Percentiles rank a stretch among this genome's conserved stretches.
These are phyloP conservation scores for Lindgomyces ingoldianus DNA, from an alignment of 495 filamentous ascomycete genomes.

Conservation along the genomic window DNA sequence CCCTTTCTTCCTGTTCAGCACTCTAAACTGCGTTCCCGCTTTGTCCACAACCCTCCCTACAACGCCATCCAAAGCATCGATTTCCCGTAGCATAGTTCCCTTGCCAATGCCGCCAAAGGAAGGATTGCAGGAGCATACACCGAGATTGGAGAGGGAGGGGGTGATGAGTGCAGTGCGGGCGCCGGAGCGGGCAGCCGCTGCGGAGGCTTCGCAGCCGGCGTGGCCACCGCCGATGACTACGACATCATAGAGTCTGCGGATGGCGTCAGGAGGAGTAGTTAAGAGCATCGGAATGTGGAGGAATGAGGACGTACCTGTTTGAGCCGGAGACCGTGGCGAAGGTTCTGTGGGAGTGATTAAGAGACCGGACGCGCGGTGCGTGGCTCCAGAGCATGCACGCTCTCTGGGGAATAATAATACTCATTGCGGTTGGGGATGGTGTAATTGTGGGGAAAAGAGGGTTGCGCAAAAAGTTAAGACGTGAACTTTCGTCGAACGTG, in stretches of 20 bases:
- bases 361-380: conserved; percentile 47
- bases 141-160: conserved; percentile 81
- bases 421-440: conserved; percentile 17
- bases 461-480: conserved; percentile 18
- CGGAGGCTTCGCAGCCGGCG: conserved; percentile 90
- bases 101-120: conserved; percentile 99
- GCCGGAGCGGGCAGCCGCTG: conserved; percentile 87
- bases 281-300: neutral
- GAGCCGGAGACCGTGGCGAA: conserved; percentile 44
- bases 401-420: conserved; percentile 22
- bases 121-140: conserved; percentile 96
- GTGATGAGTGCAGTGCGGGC: conserved; percentile 90
- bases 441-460: neutral
- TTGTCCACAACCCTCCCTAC: conserved; percentile 89
- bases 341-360: conserved; percentile 27
- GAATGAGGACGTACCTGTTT: conserved; percentile 21
- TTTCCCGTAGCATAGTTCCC: conserved; percentile 91
- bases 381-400: conserved; percentile 45
- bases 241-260: conserved; percentile 77
- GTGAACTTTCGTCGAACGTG: conserved; percentile 22
- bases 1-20: conserved; percentile 85
- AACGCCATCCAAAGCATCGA: conserved; percentile 93
- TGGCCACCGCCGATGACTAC: conserved; percentile 95
- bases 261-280: conserved; percentile 12
- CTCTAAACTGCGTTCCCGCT: conserved; percentile 86